phyloP scores from a whole-genome alignment of 2,329 filamentous ascomycete species.

The Cercospora beticola region DNA sequence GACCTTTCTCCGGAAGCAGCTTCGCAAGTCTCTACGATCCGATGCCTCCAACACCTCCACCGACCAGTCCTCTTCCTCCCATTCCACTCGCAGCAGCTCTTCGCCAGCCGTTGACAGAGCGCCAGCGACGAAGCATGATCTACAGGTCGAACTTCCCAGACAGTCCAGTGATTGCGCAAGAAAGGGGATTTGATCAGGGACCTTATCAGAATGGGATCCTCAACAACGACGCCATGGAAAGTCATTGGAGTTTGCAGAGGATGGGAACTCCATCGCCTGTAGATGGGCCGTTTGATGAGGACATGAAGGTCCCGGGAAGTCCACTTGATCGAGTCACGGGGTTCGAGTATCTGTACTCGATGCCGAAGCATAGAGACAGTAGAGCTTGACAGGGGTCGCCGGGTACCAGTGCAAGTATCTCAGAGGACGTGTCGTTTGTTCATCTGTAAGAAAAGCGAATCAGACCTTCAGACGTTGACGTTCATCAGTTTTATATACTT shows the following conservation, averaged over 20 bases:
- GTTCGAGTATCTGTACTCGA: not conserved
- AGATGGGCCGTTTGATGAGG: not conserved
- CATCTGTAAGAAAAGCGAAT: not conserved
- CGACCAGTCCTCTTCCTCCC: not conserved
- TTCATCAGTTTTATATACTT: no score
- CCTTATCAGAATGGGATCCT: not conserved
- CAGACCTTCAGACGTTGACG: no score
- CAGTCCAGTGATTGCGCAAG: not conserved
- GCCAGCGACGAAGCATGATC: not conserved
- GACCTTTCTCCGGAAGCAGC: not conserved
- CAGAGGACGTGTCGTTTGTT: not conserved
- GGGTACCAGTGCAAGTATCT: not conserved
- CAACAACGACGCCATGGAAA: not conserved
- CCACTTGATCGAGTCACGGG: not conserved
- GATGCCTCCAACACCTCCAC: not conserved
- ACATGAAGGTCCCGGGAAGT: not conserved
- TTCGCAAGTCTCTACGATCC: not conserved
- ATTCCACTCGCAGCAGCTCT: not conserved
- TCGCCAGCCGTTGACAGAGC: not conserved
- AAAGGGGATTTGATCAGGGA: not conserved
- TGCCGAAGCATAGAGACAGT: not conserved
- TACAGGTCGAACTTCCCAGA: not conserved
- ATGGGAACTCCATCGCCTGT: not conserved
- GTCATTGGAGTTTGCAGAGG: slow-evolving; percentile 3
- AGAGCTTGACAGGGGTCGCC: not conserved